These are phyloP conservation scores for Alternaria dauci DNA, from an alignment of 2,329 filamentous ascomycete species.

Conservation along the genomic window DNA sequence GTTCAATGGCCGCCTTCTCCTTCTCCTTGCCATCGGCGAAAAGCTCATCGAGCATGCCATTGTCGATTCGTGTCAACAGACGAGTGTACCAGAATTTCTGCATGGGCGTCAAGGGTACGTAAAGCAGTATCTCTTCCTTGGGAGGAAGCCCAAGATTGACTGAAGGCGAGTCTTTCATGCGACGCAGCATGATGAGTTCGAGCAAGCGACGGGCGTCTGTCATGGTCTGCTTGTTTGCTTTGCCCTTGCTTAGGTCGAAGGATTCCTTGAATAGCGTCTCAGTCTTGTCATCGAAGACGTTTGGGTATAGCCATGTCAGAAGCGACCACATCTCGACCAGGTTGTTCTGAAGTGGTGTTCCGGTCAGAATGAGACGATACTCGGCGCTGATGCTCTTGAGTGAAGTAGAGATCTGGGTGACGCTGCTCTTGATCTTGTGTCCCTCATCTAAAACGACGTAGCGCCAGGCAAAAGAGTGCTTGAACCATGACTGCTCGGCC, in stretches of 20 bases:
- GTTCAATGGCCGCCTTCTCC: conserved; percentile 50
- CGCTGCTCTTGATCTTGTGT: conserved; percentile 95
- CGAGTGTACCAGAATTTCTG: conserved; percentile 67
- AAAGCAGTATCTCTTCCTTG: conserved; percentile 66
- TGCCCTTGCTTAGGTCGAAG: conserved; percentile 65
- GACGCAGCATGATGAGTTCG: conserved; percentile 66
- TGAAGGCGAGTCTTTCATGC: conserved; percentile 64
- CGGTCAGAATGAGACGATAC: conserved; percentile 61
- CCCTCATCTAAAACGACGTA: conserved; percentile 99
- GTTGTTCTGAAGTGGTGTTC: conserved; percentile 68
- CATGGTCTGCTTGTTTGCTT: conserved; percentile 62
- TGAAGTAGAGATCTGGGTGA: conserved; percentile 54
- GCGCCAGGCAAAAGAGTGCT: conserved; percentile 95
- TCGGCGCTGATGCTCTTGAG: conserved; percentile 58
- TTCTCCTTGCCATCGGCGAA: conserved; percentile 60
- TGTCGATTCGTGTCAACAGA: conserved; percentile 64
- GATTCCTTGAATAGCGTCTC: conserved; percentile 62
- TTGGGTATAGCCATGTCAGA: conserved; percentile 65
- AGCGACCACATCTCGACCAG: conserved; percentile 66
- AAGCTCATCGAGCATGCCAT: conserved; percentile 61
- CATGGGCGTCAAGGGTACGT: conserved; percentile 65
- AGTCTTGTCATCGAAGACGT: conserved; percentile 64
- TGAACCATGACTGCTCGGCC: conserved; percentile 90
- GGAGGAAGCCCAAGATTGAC: conserved; percentile 64
- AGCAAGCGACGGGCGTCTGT: conserved; percentile 62